Base-by-base conservation (phyloP, 345 rosid species). In the Durio zibethinus region DNA sequence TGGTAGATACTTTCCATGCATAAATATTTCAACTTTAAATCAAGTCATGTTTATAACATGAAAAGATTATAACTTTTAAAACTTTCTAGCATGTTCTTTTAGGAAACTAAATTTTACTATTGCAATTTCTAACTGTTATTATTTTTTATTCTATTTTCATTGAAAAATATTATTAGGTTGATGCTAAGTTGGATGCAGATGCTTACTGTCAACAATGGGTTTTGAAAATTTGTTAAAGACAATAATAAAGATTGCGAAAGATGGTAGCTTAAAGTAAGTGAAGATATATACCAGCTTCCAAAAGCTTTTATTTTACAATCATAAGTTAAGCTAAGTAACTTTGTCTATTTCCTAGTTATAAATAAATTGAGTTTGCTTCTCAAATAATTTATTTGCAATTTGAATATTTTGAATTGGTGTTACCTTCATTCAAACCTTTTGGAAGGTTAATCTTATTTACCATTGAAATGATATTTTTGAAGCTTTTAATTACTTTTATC, bases 151-250 rank as follows among this genome's bases (percentile, higher is more conserved):
- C 16, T 9, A 4, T 77, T 66, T 77, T 20, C 40, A 64, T 59
- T 27, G 67, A 29, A 59, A 78, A 61, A 27, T 82, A 64, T 66
- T 77, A 27, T 56, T 85, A 85, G 92, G 83, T 60, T 82, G 78
- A 75, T 68, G 77, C 73, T 68, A 57, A 70, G 80, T 77, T 72
- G 66, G 35, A 45, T n/a, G n/a, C 43, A 27, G 25, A 61, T n/a
- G 23, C 18, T 62, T 14, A 72, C 59, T 72, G n/a, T 68, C 78
- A 75, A 76, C 48, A 79, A 96, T 93, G 99, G 97, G 90, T 68
- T 93, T 97, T 81, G 92, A 91, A 23, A 86, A 86, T 80, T 90
- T 97, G 88, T 82, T 96, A 42, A 93, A 90, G 87, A 85, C 92
- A 7, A 84, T 96, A 76, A 88, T 93, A 21, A 96, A 90, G 88